Base-by-base conservation (phyloP, 176 grass and related monocot genomes). In the Rhipidocladum racemiflorum region DNA sequence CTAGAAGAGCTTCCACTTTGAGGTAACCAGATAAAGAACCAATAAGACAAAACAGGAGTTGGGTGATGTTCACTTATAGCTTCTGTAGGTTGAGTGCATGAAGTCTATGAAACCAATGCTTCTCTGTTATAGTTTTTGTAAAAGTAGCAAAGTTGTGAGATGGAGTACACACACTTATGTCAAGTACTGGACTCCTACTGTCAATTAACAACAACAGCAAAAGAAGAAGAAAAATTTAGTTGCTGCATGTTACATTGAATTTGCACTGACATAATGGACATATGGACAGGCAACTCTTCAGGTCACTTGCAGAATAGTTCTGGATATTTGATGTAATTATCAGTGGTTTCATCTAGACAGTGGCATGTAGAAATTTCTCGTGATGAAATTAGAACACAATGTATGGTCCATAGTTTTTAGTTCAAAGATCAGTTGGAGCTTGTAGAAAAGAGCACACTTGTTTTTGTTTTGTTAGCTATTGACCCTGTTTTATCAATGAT, bases 401-500 rank as follows among this genome's bases (percentile, higher is more conserved):
- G 7, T 39, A 9, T 39, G 38, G 38, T 39, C 38, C 38, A 39
- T 39, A 9, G 1, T 39, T 39, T 39, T 39, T 39, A 9, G 7
- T 1, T 39, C 38, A 39, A 40, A 40, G 39, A 40, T 1, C 39
- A 9, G 39, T 40, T 40, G 39, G 39, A 40, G 9, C 39, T 40
- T 40, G 39, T 40, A 40, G 39, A 40, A 40, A 40, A 40, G 39
- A 40, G 39, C 39, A 40, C 39, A 69, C 5, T 11, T 43, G 15
- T 83, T 79, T 72, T 84, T 7, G 16, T 75, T 84, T 36, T 39
- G 39, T 7, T 65, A 70, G 21, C 36, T 45, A 40, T 71, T 36
- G 69, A 61, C 8, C 12, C 17, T 91, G 63, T 81, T 84, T 65
- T 61, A 48, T 63, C 46, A 72, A 51, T 55, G 69, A 53, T 36